These are phyloP conservation scores for Guyanaporus albipodus DNA, from an alignment of 768 basidiomycete genomes.

Conservation along the genomic window DNA sequence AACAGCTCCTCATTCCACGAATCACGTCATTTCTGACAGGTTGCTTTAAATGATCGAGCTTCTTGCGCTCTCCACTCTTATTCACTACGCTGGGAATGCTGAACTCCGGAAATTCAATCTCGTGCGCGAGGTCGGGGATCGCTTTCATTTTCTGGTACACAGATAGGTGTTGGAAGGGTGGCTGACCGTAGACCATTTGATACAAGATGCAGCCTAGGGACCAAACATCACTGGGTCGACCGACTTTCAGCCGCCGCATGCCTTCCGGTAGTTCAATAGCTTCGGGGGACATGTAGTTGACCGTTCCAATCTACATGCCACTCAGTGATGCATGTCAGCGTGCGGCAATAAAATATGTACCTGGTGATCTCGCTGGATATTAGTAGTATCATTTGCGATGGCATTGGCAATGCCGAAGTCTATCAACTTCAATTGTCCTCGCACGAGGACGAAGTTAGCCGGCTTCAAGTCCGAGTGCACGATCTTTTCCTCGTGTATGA, in stretches of 20 bases:
- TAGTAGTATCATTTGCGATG: slow-evolving; percentile 97
- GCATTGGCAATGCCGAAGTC: slow-evolving; percentile 99
- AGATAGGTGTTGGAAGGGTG: slow-evolving; percentile 85
- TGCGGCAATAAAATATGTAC: slow-evolving; percentile 35
- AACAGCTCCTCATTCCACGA: slow-evolving; percentile 75
- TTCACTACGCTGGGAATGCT: slow-evolving; percentile 43
- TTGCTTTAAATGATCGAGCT: slow-evolving; percentile 64
- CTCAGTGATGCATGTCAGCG: background rate
- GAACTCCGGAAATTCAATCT: slow-evolving; percentile 80
- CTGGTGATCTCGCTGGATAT: slow-evolving; percentile 95
- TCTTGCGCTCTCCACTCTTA: slow-evolving; percentile 38
- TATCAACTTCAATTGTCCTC: slow-evolving; percentile 93
- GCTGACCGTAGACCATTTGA: slow-evolving; percentile 95
- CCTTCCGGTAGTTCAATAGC: slow-evolving; percentile 87
- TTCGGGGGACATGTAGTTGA: slow-evolving; percentile 99
- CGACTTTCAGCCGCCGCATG: slow-evolving; percentile 88
- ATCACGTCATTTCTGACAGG: slow-evolving; percentile 76
- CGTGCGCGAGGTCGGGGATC: slow-evolving; percentile 74
- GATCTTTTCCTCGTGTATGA: slow-evolving; percentile 97
- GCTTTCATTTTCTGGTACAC: slow-evolving; percentile 90
- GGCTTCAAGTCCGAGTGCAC: slow-evolving; percentile 99
- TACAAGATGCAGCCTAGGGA: slow-evolving; percentile 96
- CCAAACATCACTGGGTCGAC: slow-evolving; percentile 96
- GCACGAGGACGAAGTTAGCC: slow-evolving; percentile 96
- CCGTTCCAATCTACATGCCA: slow-evolving; percentile 75